Evolutionary conservation across 2,329 filamentous ascomycete species (phyloP).

Genomic region (Herpotrichia juniperi): DNA sequence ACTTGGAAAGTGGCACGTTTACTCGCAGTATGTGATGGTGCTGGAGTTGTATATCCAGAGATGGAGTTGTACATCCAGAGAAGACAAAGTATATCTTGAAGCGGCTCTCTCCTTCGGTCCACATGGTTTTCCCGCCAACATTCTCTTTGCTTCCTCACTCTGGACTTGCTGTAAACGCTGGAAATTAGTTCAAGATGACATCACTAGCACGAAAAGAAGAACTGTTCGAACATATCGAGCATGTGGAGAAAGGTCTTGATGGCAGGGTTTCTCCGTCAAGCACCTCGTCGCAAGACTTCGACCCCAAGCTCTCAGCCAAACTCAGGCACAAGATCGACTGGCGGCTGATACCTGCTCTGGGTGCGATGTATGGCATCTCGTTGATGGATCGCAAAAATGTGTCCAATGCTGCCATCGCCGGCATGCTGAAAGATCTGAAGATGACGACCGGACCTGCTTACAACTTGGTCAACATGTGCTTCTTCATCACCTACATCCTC

Average conservation of each 20-base stretch:
- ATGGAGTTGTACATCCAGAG: neutral
- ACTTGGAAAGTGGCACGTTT: neutral
- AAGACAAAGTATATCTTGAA: neutral
- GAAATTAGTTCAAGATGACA: slow-evolving; percentile 16
- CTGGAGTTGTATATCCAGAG: neutral
- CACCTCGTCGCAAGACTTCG: slow-evolving; percentile 15
- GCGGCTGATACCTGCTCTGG: slow-evolving; percentile 29
- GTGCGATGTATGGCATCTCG: slow-evolving; percentile 30
- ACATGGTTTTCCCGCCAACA: neutral
- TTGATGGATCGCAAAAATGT: slow-evolving; percentile 36
- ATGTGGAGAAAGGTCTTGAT: slow-evolving; percentile 24
- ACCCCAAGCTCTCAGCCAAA: slow-evolving; percentile 22
- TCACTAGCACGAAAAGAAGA: slow-evolving; percentile 21
- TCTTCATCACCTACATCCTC: slow-evolving; percentile 34
- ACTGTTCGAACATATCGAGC: slow-evolving; percentile 19
- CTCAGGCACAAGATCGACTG: slow-evolving; percentile 31
- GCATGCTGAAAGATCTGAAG: slow-evolving; percentile 30
- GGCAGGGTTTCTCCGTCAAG: slow-evolving; percentile 14
- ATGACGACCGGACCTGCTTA: slow-evolving; percentile 29
- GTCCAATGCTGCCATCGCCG: slow-evolving; percentile 34
- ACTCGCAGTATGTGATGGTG: neutral
- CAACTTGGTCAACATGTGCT: slow-evolving; percentile 30
- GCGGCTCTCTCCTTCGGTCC: neutral
- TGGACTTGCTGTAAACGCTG: too few relatives aligned
- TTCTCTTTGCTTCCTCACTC: neutral